Evolutionary conservation across 2,329 filamentous ascomycete genomes (phyloP).

Genomic region (Aspergillus japonicus): DNA sequence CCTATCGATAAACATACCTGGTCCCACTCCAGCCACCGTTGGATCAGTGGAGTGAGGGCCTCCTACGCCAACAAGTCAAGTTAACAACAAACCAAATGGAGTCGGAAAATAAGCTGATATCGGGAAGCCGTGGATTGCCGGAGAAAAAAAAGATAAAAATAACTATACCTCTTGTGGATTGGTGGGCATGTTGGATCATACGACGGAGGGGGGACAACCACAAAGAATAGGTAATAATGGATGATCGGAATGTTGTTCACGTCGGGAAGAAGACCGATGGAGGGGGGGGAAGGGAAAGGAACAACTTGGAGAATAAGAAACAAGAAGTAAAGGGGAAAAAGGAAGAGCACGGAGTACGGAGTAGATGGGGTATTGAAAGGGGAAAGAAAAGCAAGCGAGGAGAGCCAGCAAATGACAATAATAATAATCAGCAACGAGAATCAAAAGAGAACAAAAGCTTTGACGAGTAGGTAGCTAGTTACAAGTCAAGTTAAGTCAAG

Average conservation of each 20-base stretch:
- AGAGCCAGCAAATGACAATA: too few species aligned
- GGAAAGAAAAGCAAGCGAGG: too few species aligned
- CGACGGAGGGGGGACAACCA: slow-evolving; percentile 9
- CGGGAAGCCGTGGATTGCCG: not conserved
- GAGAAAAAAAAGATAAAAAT: slow-evolving; percentile 1
- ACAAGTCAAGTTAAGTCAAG: not conserved
- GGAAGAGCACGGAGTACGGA: too few species aligned
- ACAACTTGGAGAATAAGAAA: too few species aligned
- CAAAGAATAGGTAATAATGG: not conserved
- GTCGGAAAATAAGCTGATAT: slow-evolving; percentile 1
- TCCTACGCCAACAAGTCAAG: slow-evolving; percentile 23
- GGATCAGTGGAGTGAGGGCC: slow-evolving; percentile 43
- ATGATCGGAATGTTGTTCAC: not conserved
- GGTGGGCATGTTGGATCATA: slow-evolving; percentile 28
- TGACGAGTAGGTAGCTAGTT: too few species aligned
- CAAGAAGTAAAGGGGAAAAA: too few species aligned
- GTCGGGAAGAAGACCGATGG: slow-evolving; percentile 3
- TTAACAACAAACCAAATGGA: slow-evolving; percentile 4
- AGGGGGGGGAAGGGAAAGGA: not conserved
- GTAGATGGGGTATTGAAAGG: too few species aligned
- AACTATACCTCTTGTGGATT: slow-evolving; percentile 18
- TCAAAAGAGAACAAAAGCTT: too few species aligned
- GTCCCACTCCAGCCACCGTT: slow-evolving; percentile 61
- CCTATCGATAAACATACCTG: slow-evolving; percentile 33
- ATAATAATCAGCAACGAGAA: too few species aligned